A percentile compares a stretch with the other conserved stretches of the same genome.
Evolutionary conservation across 2,329 filamentous ascomycete genomes (phyloP).

Genomic region (Clonostachys chloroleuca): DNA sequence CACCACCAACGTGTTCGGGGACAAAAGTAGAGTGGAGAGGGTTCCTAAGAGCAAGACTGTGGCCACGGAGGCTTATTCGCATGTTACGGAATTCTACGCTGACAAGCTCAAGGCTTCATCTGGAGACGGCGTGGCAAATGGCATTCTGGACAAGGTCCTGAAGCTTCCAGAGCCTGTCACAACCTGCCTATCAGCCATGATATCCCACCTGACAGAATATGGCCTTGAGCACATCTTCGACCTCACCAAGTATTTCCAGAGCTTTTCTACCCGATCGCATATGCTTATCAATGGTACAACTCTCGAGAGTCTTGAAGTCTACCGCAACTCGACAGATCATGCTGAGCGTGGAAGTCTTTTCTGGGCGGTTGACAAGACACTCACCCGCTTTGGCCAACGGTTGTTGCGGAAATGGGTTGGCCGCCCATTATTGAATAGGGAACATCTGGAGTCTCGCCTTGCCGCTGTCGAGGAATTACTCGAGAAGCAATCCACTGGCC

Average conservation of each 20-base stretch:
- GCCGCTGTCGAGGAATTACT: conserved; percentile 83
- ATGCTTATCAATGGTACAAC: conserved; percentile 97
- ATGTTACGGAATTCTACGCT: conserved; percentile 91
- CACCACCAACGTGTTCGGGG: conserved; percentile 88
- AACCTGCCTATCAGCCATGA: conserved; percentile 94
- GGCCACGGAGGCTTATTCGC: conserved; percentile 78
- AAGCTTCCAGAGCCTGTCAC: conserved; percentile 81
- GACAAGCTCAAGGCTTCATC: conserved; percentile 67
- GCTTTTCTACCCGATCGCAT: conserved; percentile 88
- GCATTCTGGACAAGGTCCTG: conserved; percentile 80
- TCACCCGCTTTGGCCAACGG: conserved; percentile 83
- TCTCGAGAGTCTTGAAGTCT: conserved; percentile 88
- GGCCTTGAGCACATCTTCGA: conserved; percentile 94
- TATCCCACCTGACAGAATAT: conserved; percentile 86
- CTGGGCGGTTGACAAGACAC: conserved; percentile 91
- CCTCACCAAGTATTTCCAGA: conserved; percentile 93
- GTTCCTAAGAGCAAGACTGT: conserved; percentile 73
- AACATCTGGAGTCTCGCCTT: conserved; percentile 71
- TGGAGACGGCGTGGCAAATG: conserved; percentile 50
- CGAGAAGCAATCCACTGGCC: conserved; percentile 58
- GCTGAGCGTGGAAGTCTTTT: conserved; percentile 83
- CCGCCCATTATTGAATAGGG: conserved; percentile 75
- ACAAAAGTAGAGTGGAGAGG: conserved; percentile 81
- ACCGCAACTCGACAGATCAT: conserved; percentile 89
- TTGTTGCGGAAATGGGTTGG: conserved; percentile 94